Conservation (phyloP, 1,139 yeast species). For the Candida sanyaensis region DNA sequence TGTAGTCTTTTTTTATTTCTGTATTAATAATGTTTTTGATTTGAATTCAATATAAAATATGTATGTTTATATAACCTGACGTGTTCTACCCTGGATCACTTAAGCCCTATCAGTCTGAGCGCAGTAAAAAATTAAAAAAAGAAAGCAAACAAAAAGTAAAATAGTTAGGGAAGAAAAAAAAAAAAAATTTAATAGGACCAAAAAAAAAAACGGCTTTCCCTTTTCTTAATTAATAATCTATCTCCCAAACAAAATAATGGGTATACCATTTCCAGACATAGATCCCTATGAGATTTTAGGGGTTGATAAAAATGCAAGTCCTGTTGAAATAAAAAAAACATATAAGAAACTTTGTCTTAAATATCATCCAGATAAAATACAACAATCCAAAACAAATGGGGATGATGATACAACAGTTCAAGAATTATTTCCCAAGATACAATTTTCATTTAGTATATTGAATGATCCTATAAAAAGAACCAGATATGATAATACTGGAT, state of each 20-base stretch:
- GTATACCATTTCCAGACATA: slow-evolving; percentile 52
- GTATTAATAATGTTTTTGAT: slow-evolving; percentile 1
- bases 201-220: background rate
- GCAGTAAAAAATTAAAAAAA: background rate
- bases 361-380: slow-evolving; percentile 78
- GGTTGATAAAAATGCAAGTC: slow-evolving; percentile 41
- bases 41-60: background rate
- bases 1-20: background rate
- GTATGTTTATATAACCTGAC: too few relatives aligned
- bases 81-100: too few relatives aligned
- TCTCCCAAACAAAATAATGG: slow-evolving; percentile 19
- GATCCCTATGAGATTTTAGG: slow-evolving; percentile 69
- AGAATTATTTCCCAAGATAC: slow-evolving; percentile 64
- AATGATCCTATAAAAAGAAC: slow-evolving; percentile 58
- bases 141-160: background rate
- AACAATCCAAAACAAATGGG: slow-evolving; percentile 27
- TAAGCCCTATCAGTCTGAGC: too few relatives aligned
- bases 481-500: slow-evolving; percentile 70
- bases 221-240: background rate
- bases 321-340: slow-evolving; percentile 64
- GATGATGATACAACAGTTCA: slow-evolving; percentile 24
- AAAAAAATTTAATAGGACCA: background rate
- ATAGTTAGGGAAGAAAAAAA: background rate
- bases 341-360: slow-evolving; percentile 70
- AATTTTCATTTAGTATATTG: slow-evolving; percentile 73